Base-by-base conservation (phyloP, 768 basidiomycete species). In the Symmetrospora coprosmae region DNA sequence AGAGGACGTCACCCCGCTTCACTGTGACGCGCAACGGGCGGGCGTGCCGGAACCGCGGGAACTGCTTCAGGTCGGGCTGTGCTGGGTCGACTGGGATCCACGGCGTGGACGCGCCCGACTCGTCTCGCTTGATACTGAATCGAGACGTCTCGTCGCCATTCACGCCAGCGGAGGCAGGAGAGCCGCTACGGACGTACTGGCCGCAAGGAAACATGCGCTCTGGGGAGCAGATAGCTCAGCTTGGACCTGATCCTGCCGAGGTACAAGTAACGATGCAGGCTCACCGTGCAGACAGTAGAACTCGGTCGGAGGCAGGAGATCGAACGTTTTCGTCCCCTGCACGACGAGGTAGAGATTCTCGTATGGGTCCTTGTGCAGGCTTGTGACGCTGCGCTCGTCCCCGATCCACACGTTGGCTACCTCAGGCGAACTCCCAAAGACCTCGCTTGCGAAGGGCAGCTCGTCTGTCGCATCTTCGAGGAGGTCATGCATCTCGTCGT, bases 361-460 rank as follows among this genome's bases (percentile, higher is more conserved):
- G 66, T 90, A 94, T 0, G 87, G 88, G 71, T 85, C 86, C 68
- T 81, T 85, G 70, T 96, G 91, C 43, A 92, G 78, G 55, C 84
- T 87, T 1, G 91, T 94, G 14, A 81, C 74, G 68, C 87, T 89
- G 60, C 75, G 74, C 55, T 76, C 75, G 66, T 85, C 78, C 11
- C 91, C 90, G 34, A 94, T 86, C 89, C 90, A 96, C 19, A 96
- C 68, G 69, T 94, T 94, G 2, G 88, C 87, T 4, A 88, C 90
- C 67, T 96, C 91, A 0, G 90, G 87, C 17, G 74, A 65, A 65
- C 73, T 76, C 35, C 78, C 85, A 83, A 55, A 49, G 53, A 51
- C 64, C 56, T 28, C 34, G 43, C 35, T 34, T 23, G 39, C 35
- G 38, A 40, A 30, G 2, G 40, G 31, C n/a, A 58, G 25, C 8